Percentiles rank a stretch among this genome's conserved stretches.
Evolutionary conservation across 495 filamentous ascomycete genomes (phyloP).

Genomic region (Tuber brumale): DNA sequence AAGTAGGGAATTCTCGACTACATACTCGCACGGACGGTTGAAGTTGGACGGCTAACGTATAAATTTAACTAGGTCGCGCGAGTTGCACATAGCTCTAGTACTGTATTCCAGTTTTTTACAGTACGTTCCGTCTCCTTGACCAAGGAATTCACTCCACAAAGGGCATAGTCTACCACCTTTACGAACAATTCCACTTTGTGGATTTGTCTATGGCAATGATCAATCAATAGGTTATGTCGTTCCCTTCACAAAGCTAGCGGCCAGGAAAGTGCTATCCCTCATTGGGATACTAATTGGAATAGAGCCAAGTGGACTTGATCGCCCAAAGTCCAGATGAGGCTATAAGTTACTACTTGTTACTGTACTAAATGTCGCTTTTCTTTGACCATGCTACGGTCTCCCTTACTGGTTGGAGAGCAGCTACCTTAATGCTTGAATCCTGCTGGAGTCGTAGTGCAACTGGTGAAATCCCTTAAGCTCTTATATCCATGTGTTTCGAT

Average conservation of each 20-base stretch:
- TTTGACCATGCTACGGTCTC: neutral
- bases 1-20: neutral
- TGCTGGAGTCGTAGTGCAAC: neutral
- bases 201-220: no score
- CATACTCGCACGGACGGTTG: neutral
- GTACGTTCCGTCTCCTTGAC: neutral
- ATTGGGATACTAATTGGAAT: no score
- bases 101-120: neutral
- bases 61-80: no score
- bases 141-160: neutral
- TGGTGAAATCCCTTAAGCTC: neutral
- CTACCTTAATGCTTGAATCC: neutral
- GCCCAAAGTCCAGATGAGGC: neutral
- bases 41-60: no score
- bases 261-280: neutral
- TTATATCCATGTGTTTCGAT: neutral
- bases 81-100: neutral
- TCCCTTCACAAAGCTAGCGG: neutral
- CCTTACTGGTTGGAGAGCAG: neutral
- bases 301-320: neutral
- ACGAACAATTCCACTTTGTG: neutral
- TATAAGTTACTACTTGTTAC: neutral
- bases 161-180: neutral
- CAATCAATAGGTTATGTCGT: neutral
- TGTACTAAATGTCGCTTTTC: neutral